These are phyloP conservation scores for Scedosporium apiospermum DNA, from an alignment of 2,329 filamentous ascomycete species.

Conservation along the genomic window DNA sequence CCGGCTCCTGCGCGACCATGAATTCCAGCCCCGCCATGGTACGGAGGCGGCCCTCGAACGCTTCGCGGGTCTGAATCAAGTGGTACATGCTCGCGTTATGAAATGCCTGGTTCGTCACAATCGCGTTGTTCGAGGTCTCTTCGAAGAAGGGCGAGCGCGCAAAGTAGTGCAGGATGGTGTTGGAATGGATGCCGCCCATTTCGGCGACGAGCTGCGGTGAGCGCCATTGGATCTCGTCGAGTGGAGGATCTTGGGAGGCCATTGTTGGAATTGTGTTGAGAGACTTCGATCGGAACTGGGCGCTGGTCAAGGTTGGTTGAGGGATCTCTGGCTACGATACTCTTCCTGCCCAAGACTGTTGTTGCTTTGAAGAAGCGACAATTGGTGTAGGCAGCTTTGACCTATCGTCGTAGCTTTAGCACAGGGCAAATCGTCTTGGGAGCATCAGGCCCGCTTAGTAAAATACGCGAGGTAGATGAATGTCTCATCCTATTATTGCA, in stretches of 20 bases:
- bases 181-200: slow-evolving; percentile 53
- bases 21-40: slow-evolving; percentile 61
- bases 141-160: slow-evolving; percentile 60
- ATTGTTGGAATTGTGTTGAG: slow-evolving; percentile 18
- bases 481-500: too few relatives aligned
- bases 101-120: slow-evolving; percentile 52
- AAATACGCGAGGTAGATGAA: too few relatives aligned
- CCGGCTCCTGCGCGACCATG: slow-evolving; percentile 55
- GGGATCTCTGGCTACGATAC: too few relatives aligned
- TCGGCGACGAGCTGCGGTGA: slow-evolving; percentile 37
- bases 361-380: too few relatives aligned
- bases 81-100: slow-evolving; percentile 50
- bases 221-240: slow-evolving; percentile 61
- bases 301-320: neutral
- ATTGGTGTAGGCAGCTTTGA: too few relatives aligned
- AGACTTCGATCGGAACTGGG: neutral
- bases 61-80: slow-evolving; percentile 49
- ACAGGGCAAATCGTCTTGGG: too few relatives aligned
- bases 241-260: slow-evolving; percentile 38
- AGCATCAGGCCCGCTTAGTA: too few relatives aligned
- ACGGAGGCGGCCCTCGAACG: slow-evolving; percentile 52
- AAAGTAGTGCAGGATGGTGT: slow-evolving; percentile 59
- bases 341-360: neutral
- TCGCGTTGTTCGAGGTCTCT: slow-evolving; percentile 56
- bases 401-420: too few relatives aligned